Conservation (phyloP, 129 eudicot species). For the Escallonia rubra region DNA sequence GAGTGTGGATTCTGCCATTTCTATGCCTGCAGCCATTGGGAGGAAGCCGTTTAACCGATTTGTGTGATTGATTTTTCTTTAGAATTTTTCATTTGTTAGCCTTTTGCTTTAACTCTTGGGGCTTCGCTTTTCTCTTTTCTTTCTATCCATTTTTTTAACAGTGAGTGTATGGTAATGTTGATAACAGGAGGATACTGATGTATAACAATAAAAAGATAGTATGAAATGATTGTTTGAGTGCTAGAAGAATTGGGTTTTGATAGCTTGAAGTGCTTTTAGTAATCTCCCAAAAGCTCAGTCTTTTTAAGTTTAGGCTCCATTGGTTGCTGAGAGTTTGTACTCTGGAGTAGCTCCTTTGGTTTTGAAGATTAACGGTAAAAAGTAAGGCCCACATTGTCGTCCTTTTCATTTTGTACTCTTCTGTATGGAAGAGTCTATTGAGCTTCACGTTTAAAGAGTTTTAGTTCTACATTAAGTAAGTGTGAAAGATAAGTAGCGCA, state of each 20-base stretch:
- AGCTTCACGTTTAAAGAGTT: too few species aligned
- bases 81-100: constrained; percentile 7
- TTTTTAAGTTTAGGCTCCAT: too few species aligned
- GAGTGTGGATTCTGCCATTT: constrained; percentile 69
- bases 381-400: too few species aligned
- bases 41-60: constrained; percentile 86
- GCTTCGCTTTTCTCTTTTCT: constrained; percentile 17
- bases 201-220: not conserved
- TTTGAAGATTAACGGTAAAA: too few species aligned
- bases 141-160: not conserved
- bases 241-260: constrained; percentile 1
- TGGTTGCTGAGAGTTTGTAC: too few species aligned
- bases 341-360: too few species aligned
- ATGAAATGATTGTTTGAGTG: not conserved
- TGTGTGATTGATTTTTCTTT: constrained; percentile 48
- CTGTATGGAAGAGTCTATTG: too few species aligned
- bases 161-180: not conserved
- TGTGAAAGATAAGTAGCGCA: too few species aligned
- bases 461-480: too few species aligned
- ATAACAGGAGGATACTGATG: not conserved
- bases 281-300: not conserved
- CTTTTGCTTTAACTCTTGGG: constrained; percentile 13
- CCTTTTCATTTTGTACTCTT: too few species aligned
- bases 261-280: not conserved
- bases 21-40: constrained; percentile 82